These are phyloP conservation scores for Lichtheimia hyalospora DNA, from an alignment of 371 early-diverging fungal species.

Conservation along the genomic window DNA sequence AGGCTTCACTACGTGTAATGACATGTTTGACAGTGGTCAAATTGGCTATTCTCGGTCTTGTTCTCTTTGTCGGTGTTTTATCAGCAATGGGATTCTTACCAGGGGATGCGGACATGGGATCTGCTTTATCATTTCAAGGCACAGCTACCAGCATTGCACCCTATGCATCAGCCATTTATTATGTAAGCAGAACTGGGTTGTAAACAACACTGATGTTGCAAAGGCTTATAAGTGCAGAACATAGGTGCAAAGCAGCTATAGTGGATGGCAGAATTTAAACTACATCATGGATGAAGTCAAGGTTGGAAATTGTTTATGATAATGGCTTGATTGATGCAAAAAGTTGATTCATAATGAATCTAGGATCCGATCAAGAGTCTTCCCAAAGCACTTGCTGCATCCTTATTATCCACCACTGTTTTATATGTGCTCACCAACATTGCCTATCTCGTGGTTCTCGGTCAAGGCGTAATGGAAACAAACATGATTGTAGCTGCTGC, in stretches of 20 bases:
- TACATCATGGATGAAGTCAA: slow-evolving; percentile 45
- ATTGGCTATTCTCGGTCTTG: slow-evolving; percentile 23
- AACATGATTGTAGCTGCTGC: slow-evolving; percentile 43
- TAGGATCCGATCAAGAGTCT: slow-evolving; percentile 42
- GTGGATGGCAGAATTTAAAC: slow-evolving; percentile 44
- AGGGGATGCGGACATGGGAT: slow-evolving; percentile 22
- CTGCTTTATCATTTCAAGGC: slow-evolving; percentile 37
- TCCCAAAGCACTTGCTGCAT: slow-evolving; percentile 34
- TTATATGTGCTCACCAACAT: slow-evolving; percentile 38
- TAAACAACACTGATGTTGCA: no score
- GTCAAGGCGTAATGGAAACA: slow-evolving; percentile 30
- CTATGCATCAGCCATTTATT: slow-evolving; percentile 46
- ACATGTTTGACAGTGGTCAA: slow-evolving; percentile 29
- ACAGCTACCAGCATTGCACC: slow-evolving; percentile 30
- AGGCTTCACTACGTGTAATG: slow-evolving; percentile 31
- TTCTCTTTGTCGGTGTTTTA: slow-evolving; percentile 27
- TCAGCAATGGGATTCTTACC: slow-evolving; percentile 22
- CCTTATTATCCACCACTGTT: slow-evolving; percentile 25
- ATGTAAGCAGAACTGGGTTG: slow-evolving; percentile 15
- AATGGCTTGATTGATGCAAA: no score
- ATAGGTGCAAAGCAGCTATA: slow-evolving; percentile 40
- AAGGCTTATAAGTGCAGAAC: no score
- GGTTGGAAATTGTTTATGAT: slow-evolving; percentile 7
- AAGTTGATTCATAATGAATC: background rate
- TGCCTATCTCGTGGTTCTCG: slow-evolving; percentile 38